phyloP scores from a whole-genome alignment of 257 asterid genomes.

The Sherardia arvensis region DNA sequence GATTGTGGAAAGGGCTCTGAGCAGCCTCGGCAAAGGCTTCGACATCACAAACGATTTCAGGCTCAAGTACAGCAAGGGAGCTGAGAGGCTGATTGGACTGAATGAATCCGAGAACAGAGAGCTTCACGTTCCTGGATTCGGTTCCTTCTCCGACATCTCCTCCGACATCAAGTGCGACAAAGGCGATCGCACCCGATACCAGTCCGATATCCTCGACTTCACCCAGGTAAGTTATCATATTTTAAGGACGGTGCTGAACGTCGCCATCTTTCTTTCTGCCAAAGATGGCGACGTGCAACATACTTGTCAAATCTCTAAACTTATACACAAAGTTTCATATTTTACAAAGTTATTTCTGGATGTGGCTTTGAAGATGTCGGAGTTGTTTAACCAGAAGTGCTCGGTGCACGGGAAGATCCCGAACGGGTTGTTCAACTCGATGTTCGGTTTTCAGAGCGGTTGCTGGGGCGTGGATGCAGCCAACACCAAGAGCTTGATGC shows the following conservation, averaged over 20 bases:
- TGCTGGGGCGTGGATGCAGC: slow-evolving; percentile 78
- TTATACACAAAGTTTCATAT: too few relatives aligned
- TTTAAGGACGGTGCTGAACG: too few relatives aligned
- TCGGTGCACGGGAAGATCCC: slow-evolving; percentile 85
- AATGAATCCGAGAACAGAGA: slow-evolving; percentile 42
- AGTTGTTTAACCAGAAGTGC: slow-evolving; percentile 52
- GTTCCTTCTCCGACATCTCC: slow-evolving; percentile 37
- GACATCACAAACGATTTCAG: slow-evolving; percentile 71
- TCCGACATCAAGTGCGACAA: slow-evolving; percentile 70
- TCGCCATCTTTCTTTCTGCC: too few relatives aligned
- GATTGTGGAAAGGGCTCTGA: slow-evolving; percentile 50
- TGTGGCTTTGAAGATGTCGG: slow-evolving; percentile 93
- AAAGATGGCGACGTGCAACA: too few relatives aligned
- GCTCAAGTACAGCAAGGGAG: slow-evolving; percentile 76
- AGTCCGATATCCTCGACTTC: slow-evolving; percentile 71
- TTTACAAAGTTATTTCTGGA: too few relatives aligned
- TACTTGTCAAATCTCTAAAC: too few relatives aligned
- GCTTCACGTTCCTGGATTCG: slow-evolving; percentile 59
- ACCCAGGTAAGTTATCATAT: slow-evolving; percentile 59
- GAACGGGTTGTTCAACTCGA: slow-evolving; percentile 69
- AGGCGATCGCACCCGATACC: slow-evolving; percentile 80
- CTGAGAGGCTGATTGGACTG: slow-evolving; percentile 38
- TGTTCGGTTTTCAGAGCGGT: slow-evolving; percentile 79
- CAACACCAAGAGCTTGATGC: slow-evolving; percentile 42
- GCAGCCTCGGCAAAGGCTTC: slow-evolving; percentile 81